Evolutionary conservation across 2,329 filamentous ascomycete species (phyloP), one percentile per base, ranked within the genome.

Genomic region (Metarhizium robertsii): DNA sequence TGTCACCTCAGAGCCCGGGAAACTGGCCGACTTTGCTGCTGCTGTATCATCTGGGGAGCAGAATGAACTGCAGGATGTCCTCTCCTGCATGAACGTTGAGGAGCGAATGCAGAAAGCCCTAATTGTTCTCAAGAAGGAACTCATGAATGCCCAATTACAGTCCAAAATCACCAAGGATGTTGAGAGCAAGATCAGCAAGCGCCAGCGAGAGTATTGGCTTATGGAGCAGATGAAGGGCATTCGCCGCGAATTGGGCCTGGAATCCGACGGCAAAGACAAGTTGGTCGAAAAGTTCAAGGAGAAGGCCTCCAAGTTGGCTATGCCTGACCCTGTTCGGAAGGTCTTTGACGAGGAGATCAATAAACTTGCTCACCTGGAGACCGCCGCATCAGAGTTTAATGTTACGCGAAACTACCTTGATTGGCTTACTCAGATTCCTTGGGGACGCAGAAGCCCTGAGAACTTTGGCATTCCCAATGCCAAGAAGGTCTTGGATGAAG

Each of bases 171-270:
- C 88, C 57, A 96, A 96, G 73, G 94, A 99, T 67, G 95, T 99
- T 18, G 94, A 97, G 70, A 90, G 84, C 66, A 96, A 96, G 73
- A 97, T 99, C 54, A 92, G 92, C 64, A 97, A 99, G 74, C 86
- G 92, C 34, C 94, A 99, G 70, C 85, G 94, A 53, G 94, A 99
- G 68, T 99, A 97, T 74, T 97, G 91, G 89, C 77, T 99, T 50
- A 95, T 96, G 90, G 94, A 99, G 73, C 95, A 99, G 71, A 96
- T 99, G 92, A 97, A 97, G 77, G 94, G 92, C 30, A 99, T 99
- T 66, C 87, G 90, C 57, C 83, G 94, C 57, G 94, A 99, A 72
- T 83, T 99, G 51, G 94, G 95, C 25, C 90, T 99, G 53, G 95
- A 99, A 69, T 95, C 90, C 6, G 94, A 99, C 67, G 94, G 95